Evolutionary conservation across 352 stramenopile genomes (phyloP).

Genomic region (Thalassiosira oceanica): DNA sequence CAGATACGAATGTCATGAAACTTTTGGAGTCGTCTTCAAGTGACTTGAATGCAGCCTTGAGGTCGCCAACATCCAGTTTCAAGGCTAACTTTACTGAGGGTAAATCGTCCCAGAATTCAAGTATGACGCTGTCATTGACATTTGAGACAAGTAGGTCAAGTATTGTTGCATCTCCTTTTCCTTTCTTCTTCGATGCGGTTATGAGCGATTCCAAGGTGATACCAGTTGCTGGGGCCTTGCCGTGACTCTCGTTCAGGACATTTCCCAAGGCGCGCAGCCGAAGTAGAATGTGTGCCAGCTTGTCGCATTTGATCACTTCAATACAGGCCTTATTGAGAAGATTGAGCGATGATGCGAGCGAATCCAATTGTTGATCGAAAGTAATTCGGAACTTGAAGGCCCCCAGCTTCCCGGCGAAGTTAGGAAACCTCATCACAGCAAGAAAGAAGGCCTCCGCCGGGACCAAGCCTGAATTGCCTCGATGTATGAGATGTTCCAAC

Average conservation of each 20-base stretch:
- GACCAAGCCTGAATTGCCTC: slow-evolving; percentile 18
- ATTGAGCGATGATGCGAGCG: slow-evolving; percentile 13
- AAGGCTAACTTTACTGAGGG: slow-evolving; percentile 22
- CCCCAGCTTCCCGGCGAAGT: slow-evolving; percentile 28
- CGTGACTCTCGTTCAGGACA: slow-evolving; percentile 41
- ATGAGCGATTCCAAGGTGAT: slow-evolving; percentile 51
- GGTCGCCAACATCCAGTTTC: slow-evolving; percentile 33
- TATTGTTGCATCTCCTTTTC: slow-evolving; percentile 47
- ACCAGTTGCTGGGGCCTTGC: slow-evolving; percentile 25
- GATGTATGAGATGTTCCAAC: slow-evolving; percentile 15
- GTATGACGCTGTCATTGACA: slow-evolving; percentile 18
- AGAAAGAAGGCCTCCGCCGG: slow-evolving; percentile 46
- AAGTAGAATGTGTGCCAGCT: slow-evolving; percentile 32
- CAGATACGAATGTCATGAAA: no score
- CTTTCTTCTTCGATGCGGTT: slow-evolving; percentile 43
- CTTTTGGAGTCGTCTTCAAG: no score
- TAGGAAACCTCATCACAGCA: slow-evolving; percentile 30
- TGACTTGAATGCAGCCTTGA: slow-evolving; percentile 20
- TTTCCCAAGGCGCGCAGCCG: slow-evolving; percentile 45
- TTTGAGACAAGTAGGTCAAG: slow-evolving; percentile 37
- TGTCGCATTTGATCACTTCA: slow-evolving; percentile 36
- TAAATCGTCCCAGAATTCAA: slow-evolving; percentile 33
- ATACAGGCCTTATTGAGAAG: slow-evolving; percentile 34
- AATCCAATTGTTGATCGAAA: slow-evolving; percentile 35
- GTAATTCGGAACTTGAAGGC: slow-evolving; percentile 31